Conservation (phyloP, 306 rosid genomes). For the Quercus variabilis region DNA sequence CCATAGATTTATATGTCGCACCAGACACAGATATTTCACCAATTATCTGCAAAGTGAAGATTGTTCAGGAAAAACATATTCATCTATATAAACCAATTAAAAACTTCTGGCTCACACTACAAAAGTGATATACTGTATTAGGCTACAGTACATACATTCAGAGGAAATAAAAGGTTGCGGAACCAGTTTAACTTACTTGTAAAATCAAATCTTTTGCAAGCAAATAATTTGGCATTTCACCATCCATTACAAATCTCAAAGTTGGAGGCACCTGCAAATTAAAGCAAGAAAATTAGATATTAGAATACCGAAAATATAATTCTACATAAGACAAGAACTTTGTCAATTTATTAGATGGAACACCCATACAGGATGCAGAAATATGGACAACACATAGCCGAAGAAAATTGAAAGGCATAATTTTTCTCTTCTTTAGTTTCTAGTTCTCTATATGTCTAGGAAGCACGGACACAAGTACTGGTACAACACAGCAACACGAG, state of each 20-base stretch:
- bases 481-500: too few species aligned
- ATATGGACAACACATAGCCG: background rate
- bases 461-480: too few species aligned
- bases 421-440: background rate
- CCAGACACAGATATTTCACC: slow-evolving; percentile 93
- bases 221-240: slow-evolving; percentile 90
- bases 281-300: background rate
- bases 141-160: background rate
- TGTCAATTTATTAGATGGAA: background rate
- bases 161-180: background rate
- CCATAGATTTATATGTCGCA: slow-evolving; percentile 93
- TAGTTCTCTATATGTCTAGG: background rate
- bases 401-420: background rate
- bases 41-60: slow-evolving; percentile 55
- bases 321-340: background rate
- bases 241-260: slow-evolving; percentile 80
- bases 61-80: background rate
- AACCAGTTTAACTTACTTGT: slow-evolving; percentile 50
- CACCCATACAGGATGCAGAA: background rate
- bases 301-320: background rate
- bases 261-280: slow-evolving; percentile 84
- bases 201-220: slow-evolving; percentile 95
- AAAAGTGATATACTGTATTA: background rate
- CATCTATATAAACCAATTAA: background rate
- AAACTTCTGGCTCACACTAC: background rate